Evolutionary conservation across 805 yeast genomes (phyloP), one percentile per base, ranked within the genome.

Genomic region (Pichia gijzeniarum): DNA sequence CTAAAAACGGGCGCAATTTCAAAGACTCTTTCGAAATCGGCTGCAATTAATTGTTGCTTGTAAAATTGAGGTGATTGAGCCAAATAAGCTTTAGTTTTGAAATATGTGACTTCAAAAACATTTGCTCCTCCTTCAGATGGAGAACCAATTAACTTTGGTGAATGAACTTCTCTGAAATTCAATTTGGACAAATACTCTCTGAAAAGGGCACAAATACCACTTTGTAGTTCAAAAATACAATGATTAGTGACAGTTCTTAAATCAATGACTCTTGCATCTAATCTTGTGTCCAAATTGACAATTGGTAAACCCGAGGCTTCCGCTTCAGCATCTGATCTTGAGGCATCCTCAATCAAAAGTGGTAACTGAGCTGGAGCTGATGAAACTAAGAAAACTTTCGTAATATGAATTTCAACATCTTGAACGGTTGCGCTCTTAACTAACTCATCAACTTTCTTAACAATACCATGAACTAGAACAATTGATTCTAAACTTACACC

Each of bases 31-130:
- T 93, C 99, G 59, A 91, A 93, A 72, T 93, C 99, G 49, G 95
- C 95, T 39, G 97, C 96, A 69, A 93, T 93, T 66, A 91, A 79
- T 76, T 91, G 96, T 73, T 93, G 98, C 74, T 93, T 93, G 75
- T 93, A 87, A 56, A 93, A 77, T 74, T 93, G 99, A 41, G 99
- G 99, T 35, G 96, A 87, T 73, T 93, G 99, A 16, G 99, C 99
- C 64, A 93, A 72, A 67, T 77, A 93, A 6, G 98, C 98, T 51
- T 83, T 81, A 51, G 88, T 80, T 66, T 91, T 91, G 78, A 93
- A 93, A 70, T 93, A 93, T 37, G 85, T 73, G 48, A 93, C 85
- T 69, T 89, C 95, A 69, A 93, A 93, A 40, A 93, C 98, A 65
- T 88, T 91, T 48, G 98, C 79, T 55, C 99, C 99, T 68, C 98